phyloP scores from a whole-genome alignment of 306 rosid species.

The Benincasa hispida region DNA sequence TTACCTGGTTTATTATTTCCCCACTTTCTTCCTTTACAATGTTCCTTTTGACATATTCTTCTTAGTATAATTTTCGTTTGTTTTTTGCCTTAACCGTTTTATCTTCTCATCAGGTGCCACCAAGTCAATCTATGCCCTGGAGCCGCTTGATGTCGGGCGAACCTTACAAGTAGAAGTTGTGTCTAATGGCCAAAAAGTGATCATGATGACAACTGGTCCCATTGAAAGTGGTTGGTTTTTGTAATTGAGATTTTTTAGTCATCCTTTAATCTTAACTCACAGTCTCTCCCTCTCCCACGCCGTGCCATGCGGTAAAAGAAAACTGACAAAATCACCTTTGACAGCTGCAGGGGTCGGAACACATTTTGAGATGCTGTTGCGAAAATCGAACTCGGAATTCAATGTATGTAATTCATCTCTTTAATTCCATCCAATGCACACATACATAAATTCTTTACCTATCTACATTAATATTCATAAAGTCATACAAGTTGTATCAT shows the following conservation, averaged over 20 bases:
- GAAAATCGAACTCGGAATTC: slow-evolving; percentile 73
- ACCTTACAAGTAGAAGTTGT: slow-evolving; percentile 64
- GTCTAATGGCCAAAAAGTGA: slow-evolving; percentile 45
- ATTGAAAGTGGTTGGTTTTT: slow-evolving; percentile 66
- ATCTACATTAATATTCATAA: too few species aligned
- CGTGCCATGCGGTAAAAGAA: background rate
- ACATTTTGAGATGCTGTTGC: slow-evolving; percentile 54
- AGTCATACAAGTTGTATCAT: background rate
- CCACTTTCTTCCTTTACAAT: background rate
- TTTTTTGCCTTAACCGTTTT: background rate
- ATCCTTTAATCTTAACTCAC: background rate
- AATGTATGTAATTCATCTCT: slow-evolving; percentile 40
- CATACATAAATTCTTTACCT: too few species aligned
- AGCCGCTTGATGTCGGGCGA: slow-evolving; percentile 89
- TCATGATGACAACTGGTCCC: slow-evolving; percentile 49
- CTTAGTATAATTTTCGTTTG: background rate
- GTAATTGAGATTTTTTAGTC: background rate
- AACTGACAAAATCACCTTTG: slow-evolving; percentile 23
- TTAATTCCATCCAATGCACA: background rate
- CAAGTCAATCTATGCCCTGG: slow-evolving; percentile 64
- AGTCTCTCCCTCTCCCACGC: background rate
- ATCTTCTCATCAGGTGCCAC: slow-evolving; percentile 45
- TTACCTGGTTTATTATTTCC: background rate
- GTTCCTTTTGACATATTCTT: background rate
- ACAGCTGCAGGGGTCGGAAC: slow-evolving; percentile 72